Evolutionary conservation across 2,329 filamentous ascomycete genomes (phyloP), one percentile per base, ranked within the genome.

Genomic region (Mycosphaerella sp.): DNA sequence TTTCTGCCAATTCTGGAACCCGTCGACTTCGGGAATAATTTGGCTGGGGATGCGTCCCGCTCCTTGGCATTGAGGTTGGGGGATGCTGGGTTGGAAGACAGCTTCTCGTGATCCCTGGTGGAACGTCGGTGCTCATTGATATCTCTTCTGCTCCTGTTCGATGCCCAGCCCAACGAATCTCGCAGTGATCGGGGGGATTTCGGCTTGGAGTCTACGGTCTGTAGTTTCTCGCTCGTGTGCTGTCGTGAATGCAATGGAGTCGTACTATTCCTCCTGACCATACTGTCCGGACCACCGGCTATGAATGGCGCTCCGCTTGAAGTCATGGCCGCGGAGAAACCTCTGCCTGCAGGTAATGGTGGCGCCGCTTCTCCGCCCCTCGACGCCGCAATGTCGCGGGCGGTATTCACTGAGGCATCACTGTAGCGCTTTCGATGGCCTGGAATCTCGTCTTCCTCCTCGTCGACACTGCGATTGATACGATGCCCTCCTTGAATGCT

Each of bases 61-160:
- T 66, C 57, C n/a, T 58, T 52, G 6, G 49, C 45, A 5, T 40
- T 40, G 9, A 57, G 51, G 3, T 48, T 47, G 0, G 89, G 89
- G 7, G 89, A 88, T 3, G 88, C 90, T 32, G 84, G 84, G 49
- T 81, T 81, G 0, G 90, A 95, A 5, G 87, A 84, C n/a, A 95
- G 76, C 69, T 91, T 91, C 69, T 67, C 62, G 41, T 67, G 80
- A 78, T 69, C 56, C 29, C 54, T 43, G 12, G 46, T 46, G 6
- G 58, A 59, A 26, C 60, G 57, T 29, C 54, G 51, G 11, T 52
- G 53, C 12, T 60, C 52, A 17, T 57, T 59, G 14, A 49, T 51
- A 34, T 55, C 52, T 50, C 52, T 53, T 26, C 51, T 53, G 42
- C 60, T 63, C 14, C 57, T 56, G 44, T 56, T 57, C 3, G 62